phyloP scores from a whole-genome alignment of 495 filamentous ascomycete species.

The Neurospora sp. region DNA sequence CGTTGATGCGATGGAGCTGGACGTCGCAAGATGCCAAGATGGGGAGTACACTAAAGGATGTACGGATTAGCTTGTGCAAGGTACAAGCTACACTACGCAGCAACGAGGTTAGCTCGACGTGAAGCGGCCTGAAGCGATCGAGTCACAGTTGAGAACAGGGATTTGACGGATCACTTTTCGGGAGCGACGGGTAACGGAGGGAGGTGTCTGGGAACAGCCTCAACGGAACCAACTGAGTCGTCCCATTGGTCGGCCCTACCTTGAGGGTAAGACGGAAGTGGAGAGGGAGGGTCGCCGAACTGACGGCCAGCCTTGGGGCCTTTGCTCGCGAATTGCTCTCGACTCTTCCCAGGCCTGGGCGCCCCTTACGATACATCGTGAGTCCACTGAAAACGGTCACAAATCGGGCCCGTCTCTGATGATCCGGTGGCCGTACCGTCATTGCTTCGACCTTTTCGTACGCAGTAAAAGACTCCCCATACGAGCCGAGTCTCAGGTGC shows the following conservation, averaged over 20 bases:
- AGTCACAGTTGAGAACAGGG: constrained; percentile 22
- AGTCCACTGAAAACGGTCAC: not conserved
- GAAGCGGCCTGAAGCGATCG: constrained; percentile 25
- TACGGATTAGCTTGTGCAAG: not conserved
- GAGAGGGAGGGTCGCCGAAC: not conserved
- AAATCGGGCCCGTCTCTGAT: not conserved
- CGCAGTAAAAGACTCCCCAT: not conserved
- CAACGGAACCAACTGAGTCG: constrained; percentile 7
- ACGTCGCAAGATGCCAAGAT: not conserved
- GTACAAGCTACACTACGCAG: not conserved
- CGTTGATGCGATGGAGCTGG: not conserved
- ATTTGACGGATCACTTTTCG: constrained; percentile 17
- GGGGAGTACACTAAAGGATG: not conserved
- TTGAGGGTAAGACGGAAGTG: constrained; percentile 6
- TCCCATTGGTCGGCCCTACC: constrained; percentile 20
- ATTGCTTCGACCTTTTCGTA: not conserved
- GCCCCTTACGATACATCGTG: not conserved
- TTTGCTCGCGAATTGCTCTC: not conserved
- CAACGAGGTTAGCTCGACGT: constrained; percentile 8
- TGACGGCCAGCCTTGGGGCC: not conserved
- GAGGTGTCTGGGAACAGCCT: constrained; percentile 18
- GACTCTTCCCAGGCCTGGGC: not conserved
- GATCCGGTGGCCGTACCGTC: not conserved
- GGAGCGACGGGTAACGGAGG: constrained; percentile 21
- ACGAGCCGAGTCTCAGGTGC: not conserved